phyloP scores from a whole-genome alignment of 2,329 filamentous ascomycete genomes.

The Coniochaeta sp. region DNA sequence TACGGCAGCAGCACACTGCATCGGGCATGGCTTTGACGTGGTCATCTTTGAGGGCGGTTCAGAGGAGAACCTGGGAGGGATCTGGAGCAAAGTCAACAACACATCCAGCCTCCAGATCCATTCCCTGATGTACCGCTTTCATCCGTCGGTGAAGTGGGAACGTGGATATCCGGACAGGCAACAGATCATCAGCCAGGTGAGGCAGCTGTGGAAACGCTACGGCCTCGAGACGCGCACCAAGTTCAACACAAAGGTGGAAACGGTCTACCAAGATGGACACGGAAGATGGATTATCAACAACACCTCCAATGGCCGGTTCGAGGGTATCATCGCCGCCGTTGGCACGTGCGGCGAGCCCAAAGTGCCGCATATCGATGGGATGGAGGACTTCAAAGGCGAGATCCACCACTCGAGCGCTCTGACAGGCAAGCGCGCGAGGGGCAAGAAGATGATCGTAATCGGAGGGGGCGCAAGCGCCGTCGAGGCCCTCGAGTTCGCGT shows the following conservation, averaged over 20 bases:
- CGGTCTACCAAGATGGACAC: constrained; percentile 59
- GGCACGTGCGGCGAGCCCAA: constrained; percentile 75
- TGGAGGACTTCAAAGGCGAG: constrained; percentile 63
- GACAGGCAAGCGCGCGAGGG: constrained; percentile 62
- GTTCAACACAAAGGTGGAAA: constrained; percentile 64
- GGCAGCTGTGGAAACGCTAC: constrained; percentile 67
- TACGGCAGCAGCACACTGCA: constrained; percentile 72
- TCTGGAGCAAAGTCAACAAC: constrained; percentile 78
- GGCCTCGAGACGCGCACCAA: constrained; percentile 61
- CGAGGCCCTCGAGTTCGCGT: constrained; percentile 75
- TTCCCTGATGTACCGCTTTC: constrained; percentile 81
- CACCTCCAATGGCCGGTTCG: constrained; percentile 61
- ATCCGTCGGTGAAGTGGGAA: constrained; percentile 69
- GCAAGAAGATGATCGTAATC: constrained; percentile 69
- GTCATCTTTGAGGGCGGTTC: constrained; percentile 68
- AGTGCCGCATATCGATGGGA: constrained; percentile 61
- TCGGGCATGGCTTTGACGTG: constrained; percentile 80
- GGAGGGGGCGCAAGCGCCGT: constrained; percentile 77
- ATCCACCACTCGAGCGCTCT: constrained; percentile 71
- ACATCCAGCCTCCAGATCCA: constrained; percentile 80
- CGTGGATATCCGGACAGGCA: constrained; percentile 70
- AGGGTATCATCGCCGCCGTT: constrained; percentile 70
- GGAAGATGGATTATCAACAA: constrained; percentile 76
- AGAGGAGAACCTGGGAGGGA: constrained; percentile 63
- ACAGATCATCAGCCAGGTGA: constrained; percentile 68